Conservation (phyloP, 208 protist species). For the Herpetomonas samuelpessoai region DNA sequence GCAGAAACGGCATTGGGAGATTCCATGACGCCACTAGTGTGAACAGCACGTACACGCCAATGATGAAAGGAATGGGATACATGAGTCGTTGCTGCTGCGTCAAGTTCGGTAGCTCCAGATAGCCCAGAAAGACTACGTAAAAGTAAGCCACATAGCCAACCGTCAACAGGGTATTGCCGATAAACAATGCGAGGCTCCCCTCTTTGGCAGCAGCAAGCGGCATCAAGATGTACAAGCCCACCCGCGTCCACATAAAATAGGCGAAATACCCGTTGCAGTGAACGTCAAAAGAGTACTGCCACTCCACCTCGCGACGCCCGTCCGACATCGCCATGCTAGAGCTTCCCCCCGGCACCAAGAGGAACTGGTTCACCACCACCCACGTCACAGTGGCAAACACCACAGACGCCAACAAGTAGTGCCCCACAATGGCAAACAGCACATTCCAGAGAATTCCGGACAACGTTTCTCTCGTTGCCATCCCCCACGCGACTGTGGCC, state of each 20-base stretch:
- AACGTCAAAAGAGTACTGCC: slow-evolving; percentile 96
- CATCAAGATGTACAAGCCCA: slow-evolving; percentile 83
- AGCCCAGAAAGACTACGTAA: slow-evolving; percentile 93
- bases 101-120: slow-evolving; percentile 89
- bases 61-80: slow-evolving; percentile 78
- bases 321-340: slow-evolving; percentile 23
- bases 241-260: slow-evolving; percentile 92
- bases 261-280: slow-evolving; percentile 97
- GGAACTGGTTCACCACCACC: slow-evolving; percentile 64
- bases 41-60: slow-evolving; percentile 44
- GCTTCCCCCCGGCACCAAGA: slow-evolving; percentile 14
- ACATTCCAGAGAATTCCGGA: slow-evolving; percentile 28
- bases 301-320: slow-evolving; percentile 88
- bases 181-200: slow-evolving; percentile 25
- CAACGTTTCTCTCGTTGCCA: slow-evolving; percentile 22
- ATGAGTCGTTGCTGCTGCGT: slow-evolving; percentile 83
- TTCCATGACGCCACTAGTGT: slow-evolving; percentile 41
- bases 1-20: slow-evolving; percentile 12
- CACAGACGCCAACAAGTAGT: slow-evolving; percentile 69
- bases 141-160: slow-evolving; percentile 73
- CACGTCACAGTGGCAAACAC: slow-evolving; percentile 72
- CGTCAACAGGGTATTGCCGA: slow-evolving; percentile 67
- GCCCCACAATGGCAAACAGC: slow-evolving; percentile 53
- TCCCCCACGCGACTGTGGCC: slow-evolving; percentile 47
- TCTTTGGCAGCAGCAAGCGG: slow-evolving; percentile 30